Base-by-base conservation (phyloP, 345 rosid species). In the Acer saccharum region DNA sequence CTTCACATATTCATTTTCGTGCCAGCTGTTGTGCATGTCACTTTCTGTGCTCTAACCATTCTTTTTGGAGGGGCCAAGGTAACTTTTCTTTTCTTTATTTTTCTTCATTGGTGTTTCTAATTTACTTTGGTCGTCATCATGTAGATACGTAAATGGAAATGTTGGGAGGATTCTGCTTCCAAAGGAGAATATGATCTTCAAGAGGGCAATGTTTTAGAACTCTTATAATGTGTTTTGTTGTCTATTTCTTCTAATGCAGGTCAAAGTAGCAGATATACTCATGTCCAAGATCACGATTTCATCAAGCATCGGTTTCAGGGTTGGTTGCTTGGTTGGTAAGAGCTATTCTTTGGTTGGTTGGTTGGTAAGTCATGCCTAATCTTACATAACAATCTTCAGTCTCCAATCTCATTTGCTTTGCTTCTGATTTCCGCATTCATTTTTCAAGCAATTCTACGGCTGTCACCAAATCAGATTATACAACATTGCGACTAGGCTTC, bases 1-100 rank as follows among this genome's bases (percentile, higher is more conserved):
- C 92, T 94, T 81, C 97, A 94, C 65, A 88, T 92, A 62, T 91
- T 94, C 77, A 94, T 92, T 80, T 94, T 94, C n/a, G 94, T 91
- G 44, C 87, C 92, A 66, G 98, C 97, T 1, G 85, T 85, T 48
- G 82, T 82, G 1, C 98, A 94, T 18, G 92, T 94, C 41, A 73
- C 82, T 43, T 85, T 94, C 86, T 91, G 96, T 55, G 93, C 87
- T 73, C 84, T 94, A 32, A 94, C 96, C 57, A 88, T 90, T 78
- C 77, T 94, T 61, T 90, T 89, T 13, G 98, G 97, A 48, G 89
- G 89, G 72, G 84, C 88, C 35, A 89, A 92, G 93, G 98, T 89
- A 79, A 35, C 39, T 6, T 41, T 20, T 9, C 35, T 54, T 54
- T 12, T 71, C 10, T 13, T 25, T 2, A 9, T 39, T 7, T 10